These are phyloP conservation scores for Polygonum aviculare DNA, from an alignment of 148 eudicot genomes.

Conservation along the genomic window DNA sequence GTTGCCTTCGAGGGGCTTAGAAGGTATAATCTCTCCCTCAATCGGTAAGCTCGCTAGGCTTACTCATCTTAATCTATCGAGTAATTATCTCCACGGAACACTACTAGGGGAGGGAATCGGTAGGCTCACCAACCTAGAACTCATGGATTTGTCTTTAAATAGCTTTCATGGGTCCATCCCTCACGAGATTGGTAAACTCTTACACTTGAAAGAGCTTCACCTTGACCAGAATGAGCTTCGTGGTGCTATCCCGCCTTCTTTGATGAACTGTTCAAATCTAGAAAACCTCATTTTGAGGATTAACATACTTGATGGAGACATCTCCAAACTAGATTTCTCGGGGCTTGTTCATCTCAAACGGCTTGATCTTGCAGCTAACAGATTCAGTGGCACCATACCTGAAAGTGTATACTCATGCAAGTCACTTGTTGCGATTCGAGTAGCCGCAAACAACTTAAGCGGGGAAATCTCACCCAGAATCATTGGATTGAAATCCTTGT, in stretches of 20 bases:
- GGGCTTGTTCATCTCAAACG: slow-evolving; percentile 32
- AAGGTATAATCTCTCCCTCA: slow-evolving; percentile 36
- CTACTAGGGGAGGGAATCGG: background rate
- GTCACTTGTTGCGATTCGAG: slow-evolving; percentile 57
- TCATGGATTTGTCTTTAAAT: background rate
- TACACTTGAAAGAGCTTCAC: slow-evolving; percentile 44
- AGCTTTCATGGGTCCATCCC: slow-evolving; percentile 44
- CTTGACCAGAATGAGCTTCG: slow-evolving; percentile 53
- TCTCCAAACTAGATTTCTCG: slow-evolving; percentile 65
- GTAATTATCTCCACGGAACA: background rate
- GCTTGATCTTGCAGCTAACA: slow-evolving; percentile 69
- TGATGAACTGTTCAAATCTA: slow-evolving; percentile 57
- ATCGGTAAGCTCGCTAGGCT: slow-evolving; percentile 41
- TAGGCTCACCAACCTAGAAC: background rate
- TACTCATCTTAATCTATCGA: slow-evolving; percentile 50
- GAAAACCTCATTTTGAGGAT: slow-evolving; percentile 50
- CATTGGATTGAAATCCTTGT: slow-evolving; percentile 38
- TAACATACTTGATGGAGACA: slow-evolving; percentile 54
- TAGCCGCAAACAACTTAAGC: slow-evolving; percentile 39
- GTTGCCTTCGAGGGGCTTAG: slow-evolving; percentile 48
- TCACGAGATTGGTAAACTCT: slow-evolving; percentile 41
- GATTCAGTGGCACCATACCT: slow-evolving; percentile 54
- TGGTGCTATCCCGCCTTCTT: slow-evolving; percentile 58
- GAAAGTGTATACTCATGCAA: slow-evolving; percentile 57
- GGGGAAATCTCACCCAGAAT: slow-evolving; percentile 53